Base-by-base conservation (phyloP, 2,329 filamentous ascomycete genomes). In the Ophiobolus disseminans region DNA sequence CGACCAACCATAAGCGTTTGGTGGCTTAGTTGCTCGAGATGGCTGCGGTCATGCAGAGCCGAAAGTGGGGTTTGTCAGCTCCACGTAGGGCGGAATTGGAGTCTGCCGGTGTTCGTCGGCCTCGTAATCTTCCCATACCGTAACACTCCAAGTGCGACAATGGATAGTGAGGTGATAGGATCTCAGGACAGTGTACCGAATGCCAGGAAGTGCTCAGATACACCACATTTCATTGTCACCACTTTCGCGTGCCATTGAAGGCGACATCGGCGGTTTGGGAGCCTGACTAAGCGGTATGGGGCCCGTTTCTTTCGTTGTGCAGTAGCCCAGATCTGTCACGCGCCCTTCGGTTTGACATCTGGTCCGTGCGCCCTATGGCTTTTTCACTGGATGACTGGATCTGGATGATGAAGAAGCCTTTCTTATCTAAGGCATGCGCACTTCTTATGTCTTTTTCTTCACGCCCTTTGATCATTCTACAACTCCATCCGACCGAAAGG, bases 21-120 rank as follows among this genome's bases (percentile, higher is more conserved):
- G 36, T 36, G 35, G 28, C 28, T 35, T 48, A 50, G 44, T 41
- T 36, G 36, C 45, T 35, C 34, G 46, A 26, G 17, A 41, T 28
- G 21, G 34, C 41, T 35, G 34, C 20, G 53, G 40, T 46, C 34
- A 31, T 40, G 41, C 45, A 48, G 48, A 32, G 19, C 23, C 40
- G 17, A 43, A 45, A n/a, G 54, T 55, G 57, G 54, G 41, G 56
- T 60, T 58, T 54, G 55, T 62, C 58, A 62, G 60, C 58, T 45
- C 45, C 13, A 19, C 30, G 17, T 30, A 21, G 16, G 23, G 17
- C 32, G 17, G 16, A n/a, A 5, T 7, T 30, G 6, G 32, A 17
- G 16, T 32, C 23, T 9, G 14, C 8, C 1, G 14, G 7, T 9
- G 16, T 25, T 6, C 9, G 9, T 10, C 14, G 23, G 5, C n/a